Evolutionary conservation across 140 eudicot species (phyloP).

Genomic region (Cichorium intybus): DNA sequence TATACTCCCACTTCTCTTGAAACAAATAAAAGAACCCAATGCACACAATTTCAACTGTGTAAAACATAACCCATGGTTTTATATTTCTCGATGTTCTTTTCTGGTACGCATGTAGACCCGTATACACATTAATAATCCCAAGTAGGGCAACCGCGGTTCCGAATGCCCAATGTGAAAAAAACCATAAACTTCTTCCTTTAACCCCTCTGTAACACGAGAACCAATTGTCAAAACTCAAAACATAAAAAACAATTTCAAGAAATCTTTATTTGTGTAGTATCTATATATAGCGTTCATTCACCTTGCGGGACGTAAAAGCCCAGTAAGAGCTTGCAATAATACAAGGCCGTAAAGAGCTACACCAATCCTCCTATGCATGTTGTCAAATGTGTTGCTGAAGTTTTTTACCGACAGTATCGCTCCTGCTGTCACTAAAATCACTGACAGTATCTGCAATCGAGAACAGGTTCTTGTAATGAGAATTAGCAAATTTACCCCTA

Average conservation of each 20-base stretch:
- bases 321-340: slow-evolving; percentile 55
- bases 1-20: slow-evolving; percentile 87
- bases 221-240: not conserved
- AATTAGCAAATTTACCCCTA: too few relatives aligned
- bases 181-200: slow-evolving; percentile 55
- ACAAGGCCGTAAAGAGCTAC: slow-evolving; percentile 72
- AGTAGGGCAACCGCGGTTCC: slow-evolving; percentile 59
- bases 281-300: slow-evolving; percentile 11
- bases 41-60: slow-evolving; percentile 61
- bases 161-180: slow-evolving; percentile 71
- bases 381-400: slow-evolving; percentile 68
- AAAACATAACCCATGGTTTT: slow-evolving; percentile 58
- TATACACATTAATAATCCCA: slow-evolving; percentile 70
- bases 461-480: too few relatives aligned
- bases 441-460: slow-evolving; percentile 50
- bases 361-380: slow-evolving; percentile 77
- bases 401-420: slow-evolving; percentile 69
- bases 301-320: slow-evolving; percentile 75
- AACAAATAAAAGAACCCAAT: slow-evolving; percentile 67
- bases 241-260: not conserved
- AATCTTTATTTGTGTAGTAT: not conserved
- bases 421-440: slow-evolving; percentile 62
- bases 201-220: slow-evolving; percentile 44
- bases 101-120: slow-evolving; percentile 79
- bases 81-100: slow-evolving; percentile 53